Evolutionary conservation across 2,329 filamentous ascomycete species (phyloP), one percentile per base, ranked within the genome.

Genomic region (Periconia macrospinosa): DNA sequence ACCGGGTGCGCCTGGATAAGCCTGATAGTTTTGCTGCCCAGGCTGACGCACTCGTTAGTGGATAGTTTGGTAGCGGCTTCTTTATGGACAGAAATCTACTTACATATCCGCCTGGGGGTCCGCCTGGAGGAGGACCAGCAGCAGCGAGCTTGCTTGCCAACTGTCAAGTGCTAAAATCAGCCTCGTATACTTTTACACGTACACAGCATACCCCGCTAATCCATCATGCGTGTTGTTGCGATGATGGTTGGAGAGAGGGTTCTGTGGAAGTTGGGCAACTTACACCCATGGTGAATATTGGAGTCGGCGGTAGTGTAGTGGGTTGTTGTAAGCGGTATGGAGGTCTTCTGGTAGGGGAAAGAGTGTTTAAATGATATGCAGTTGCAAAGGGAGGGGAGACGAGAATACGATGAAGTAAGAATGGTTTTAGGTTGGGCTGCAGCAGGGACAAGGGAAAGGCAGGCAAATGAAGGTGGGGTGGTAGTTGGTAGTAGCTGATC

Each of bases 11-110:
- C 78, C 78, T 62, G 77, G 78, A 68, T 82, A 85, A 60, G 82
- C 78, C 75, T 85, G 81, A 72, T 85, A 85, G 65, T 78, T 76
- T 56, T 71, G 73, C 61, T 81, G 78, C 48, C 75, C 73, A 60
- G 75, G 76, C 76, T 78, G 33, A 51, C 20, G 50, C 43, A 49
- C 51, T 42, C 54, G 53, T 69, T 64, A 69, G 66, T 54, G 63
- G 61, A 57, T 47, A 47, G 30, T 54, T 51, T 54, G 53, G 52
- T 50, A 60, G 49, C 33, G 15, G 33, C 33, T 37, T 37, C 13
- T 43, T 13, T 30, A 37, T 43, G 5, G 43, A 41, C 30, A 20
- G 47, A 27, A 37, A 10, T 37, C 15, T 19, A 82, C 83, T 80
- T 75, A 85, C 83, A 71, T 84, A 83, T 73, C 77, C 76, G 61